Percentiles rank a stretch among this genome's conserved stretches.
Conservation (phyloP, 2,329 filamentous ascomycete species). For the Trichophyton equinum region DNA sequence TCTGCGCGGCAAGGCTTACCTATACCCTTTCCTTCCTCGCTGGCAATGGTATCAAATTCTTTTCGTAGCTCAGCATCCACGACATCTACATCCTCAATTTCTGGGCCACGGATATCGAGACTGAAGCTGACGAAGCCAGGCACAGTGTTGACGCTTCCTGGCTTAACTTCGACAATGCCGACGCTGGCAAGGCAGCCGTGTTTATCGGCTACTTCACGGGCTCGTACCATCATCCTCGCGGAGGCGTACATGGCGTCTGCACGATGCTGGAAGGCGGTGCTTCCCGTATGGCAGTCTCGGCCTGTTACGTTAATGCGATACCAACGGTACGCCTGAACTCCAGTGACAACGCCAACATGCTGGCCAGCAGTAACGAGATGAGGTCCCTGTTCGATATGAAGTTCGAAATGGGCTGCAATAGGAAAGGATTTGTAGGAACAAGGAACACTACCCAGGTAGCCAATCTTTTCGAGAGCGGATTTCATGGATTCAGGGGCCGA, state of each 20-base stretch:
- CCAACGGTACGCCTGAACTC: slow-evolving; percentile 66
- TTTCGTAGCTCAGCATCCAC: slow-evolving; percentile 45
- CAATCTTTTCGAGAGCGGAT: slow-evolving; percentile 57
- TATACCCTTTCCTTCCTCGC: slow-evolving; percentile 42
- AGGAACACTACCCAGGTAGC: slow-evolving; percentile 50
- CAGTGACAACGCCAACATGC: slow-evolving; percentile 57
- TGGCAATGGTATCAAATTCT: slow-evolving; percentile 49
- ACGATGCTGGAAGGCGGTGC: slow-evolving; percentile 54
- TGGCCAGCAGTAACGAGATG: slow-evolving; percentile 53
- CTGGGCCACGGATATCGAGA: slow-evolving; percentile 52
- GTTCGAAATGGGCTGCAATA: slow-evolving; percentile 66
- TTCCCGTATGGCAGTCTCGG: slow-evolving; percentile 61
- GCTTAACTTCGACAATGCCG: slow-evolving; percentile 53
- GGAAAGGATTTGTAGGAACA: slow-evolving; percentile 48
- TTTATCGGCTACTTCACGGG: slow-evolving; percentile 49
- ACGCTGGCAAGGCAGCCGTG: slow-evolving; percentile 54
- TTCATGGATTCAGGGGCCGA: slow-evolving; percentile 51
- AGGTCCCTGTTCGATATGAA: slow-evolving; percentile 77
- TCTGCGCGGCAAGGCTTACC: slow-evolving; percentile 42
- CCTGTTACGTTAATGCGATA: slow-evolving; percentile 54
- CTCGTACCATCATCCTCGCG: slow-evolving; percentile 53
- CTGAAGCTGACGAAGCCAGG: slow-evolving; percentile 55
- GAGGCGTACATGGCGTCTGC: slow-evolving; percentile 58
- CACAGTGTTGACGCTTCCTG: slow-evolving; percentile 62
- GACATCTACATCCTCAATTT: slow-evolving; percentile 44